Base-by-base conservation (phyloP, 2,329 filamentous ascomycete species). In the Elsinoe necatrix region DNA sequence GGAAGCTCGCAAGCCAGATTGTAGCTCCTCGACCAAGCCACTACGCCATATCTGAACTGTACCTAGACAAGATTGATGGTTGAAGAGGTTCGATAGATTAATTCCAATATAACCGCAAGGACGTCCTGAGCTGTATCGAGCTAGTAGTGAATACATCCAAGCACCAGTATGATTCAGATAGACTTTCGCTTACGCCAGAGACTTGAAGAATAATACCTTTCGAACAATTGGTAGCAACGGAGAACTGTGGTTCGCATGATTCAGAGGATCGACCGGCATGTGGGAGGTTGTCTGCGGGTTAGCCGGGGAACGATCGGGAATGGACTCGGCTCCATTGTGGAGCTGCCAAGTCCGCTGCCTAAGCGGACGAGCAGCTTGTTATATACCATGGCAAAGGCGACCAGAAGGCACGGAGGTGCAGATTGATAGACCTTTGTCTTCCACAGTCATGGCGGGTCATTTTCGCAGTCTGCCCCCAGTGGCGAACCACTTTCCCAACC, bases 401-500 rank as follows among this genome's bases (percentile, higher is more conserved):
- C 27, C 5, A 37, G 4, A 14, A 37, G 12, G 34, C 4, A 37
- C 14, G 5, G 14, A 37, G 34, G 12, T 6, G 4, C 34, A 14
- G 12, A 6, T 12, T 12, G 4, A 14, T 37, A 12, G 5, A 11
- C 5, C 5, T 12, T 37, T 14, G 34, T n/a, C 9, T 4, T 37
- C 14, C 34, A 11, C 9, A 14, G 14, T 7, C 41, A 45, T 45
- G 41, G 41, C 41, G 4, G 41, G 41, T 12, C 41, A 45, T 25
- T 20, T 45, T 9, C 41, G 41, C 7, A 21, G 21, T 6, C 21
- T 45, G 21, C 41, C 41, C 12, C 7, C 41, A 27, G 41, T 45
- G 41, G 41, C 41, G 7, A 45, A 25, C 23, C 41, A 45, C 11
- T 59, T 60, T 37, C 59, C 57, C 4, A 59, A 61, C 14, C 60